phyloP scores from a whole-genome alignment of 805 yeast genomes.

The Yarrowia sp. region DNA sequence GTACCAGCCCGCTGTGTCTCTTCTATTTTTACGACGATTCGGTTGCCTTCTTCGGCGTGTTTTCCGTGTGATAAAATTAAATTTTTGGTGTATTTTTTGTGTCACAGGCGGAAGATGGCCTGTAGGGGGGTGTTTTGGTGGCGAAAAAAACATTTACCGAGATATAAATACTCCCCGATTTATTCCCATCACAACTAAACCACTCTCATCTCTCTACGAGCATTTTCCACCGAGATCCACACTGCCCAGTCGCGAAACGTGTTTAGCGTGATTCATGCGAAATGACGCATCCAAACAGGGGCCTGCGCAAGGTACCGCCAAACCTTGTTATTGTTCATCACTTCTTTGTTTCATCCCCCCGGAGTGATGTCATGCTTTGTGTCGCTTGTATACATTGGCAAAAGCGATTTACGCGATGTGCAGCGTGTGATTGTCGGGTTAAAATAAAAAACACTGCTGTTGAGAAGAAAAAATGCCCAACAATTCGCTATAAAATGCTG shows the following conservation, averaged over 20 bases:
- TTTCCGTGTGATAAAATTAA: neutral
- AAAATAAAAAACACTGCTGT: neutral
- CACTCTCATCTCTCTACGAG: neutral
- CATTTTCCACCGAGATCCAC: neutral
- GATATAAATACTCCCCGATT: neutral
- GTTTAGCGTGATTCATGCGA: constrained; percentile 11
- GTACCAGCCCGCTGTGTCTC: neutral
- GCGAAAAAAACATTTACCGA: neutral
- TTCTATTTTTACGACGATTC: neutral
- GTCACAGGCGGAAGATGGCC: too few species aligned
- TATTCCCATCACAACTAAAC: neutral
- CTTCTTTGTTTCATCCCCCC: neutral
- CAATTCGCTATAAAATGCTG: too few species aligned
- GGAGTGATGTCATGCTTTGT: neutral
- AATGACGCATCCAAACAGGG: constrained; percentile 16
- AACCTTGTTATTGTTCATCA: neutral
- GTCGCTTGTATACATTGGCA: neutral
- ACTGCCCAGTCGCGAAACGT: neutral
- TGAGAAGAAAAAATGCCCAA: neutral
- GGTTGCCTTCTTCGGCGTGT: constrained; percentile 4
- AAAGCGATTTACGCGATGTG: neutral
- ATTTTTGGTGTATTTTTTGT: neutral
- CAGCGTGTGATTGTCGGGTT: neutral
- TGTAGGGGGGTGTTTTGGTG: too few species aligned
- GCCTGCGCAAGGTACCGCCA: constrained; percentile 19